Conservation (phyloP, 2,329 filamentous ascomycete genomes). For the Pyricularia sp. region DNA sequence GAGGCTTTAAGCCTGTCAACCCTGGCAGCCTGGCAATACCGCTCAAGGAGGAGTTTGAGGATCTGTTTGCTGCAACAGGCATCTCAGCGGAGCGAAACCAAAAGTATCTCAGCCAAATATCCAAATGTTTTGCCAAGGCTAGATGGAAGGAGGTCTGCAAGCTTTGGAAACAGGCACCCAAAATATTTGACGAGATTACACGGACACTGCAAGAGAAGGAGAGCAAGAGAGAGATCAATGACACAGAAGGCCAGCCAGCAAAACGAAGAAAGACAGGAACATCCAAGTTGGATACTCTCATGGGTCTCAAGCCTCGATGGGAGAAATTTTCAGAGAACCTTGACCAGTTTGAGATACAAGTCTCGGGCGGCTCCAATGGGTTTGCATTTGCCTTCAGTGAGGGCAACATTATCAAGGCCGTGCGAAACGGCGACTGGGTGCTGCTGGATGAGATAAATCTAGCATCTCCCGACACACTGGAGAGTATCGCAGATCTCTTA, state of each 20-base stretch:
- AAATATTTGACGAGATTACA: constrained; percentile 71
- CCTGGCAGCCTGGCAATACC: constrained; percentile 80
- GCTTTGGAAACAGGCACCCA: constrained; percentile 80
- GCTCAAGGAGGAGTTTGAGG: constrained; percentile 87
- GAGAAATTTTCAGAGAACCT: constrained; percentile 66
- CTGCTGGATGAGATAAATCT: constrained; percentile 96
- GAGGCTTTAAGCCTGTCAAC: constrained; percentile 94
- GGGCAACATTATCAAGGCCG: constrained; percentile 92
- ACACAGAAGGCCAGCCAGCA: constrained; percentile 40
- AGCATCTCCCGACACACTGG: constrained; percentile 86
- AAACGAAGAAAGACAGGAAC: constrained; percentile 59
- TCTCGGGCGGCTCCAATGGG: constrained; percentile 59
- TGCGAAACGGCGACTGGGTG: constrained; percentile 93
- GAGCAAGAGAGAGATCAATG: constrained; percentile 13
- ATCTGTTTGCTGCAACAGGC: constrained; percentile 73
- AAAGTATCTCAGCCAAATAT: constrained; percentile 72
- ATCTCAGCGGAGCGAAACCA: constrained; percentile 85
- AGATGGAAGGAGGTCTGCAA: constrained; percentile 84
- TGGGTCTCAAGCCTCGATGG: constrained; percentile 61
- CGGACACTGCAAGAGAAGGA: constrained; percentile 40
- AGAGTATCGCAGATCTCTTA: constrained; percentile 85
- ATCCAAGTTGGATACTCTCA: constrained; percentile 54
- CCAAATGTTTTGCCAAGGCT: constrained; percentile 68
- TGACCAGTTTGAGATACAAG: constrained; percentile 70
- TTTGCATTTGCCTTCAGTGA: constrained; percentile 96